Evolutionary conservation across 208 protist genomes (phyloP).

Genomic region (Angomonas deanei): DNA sequence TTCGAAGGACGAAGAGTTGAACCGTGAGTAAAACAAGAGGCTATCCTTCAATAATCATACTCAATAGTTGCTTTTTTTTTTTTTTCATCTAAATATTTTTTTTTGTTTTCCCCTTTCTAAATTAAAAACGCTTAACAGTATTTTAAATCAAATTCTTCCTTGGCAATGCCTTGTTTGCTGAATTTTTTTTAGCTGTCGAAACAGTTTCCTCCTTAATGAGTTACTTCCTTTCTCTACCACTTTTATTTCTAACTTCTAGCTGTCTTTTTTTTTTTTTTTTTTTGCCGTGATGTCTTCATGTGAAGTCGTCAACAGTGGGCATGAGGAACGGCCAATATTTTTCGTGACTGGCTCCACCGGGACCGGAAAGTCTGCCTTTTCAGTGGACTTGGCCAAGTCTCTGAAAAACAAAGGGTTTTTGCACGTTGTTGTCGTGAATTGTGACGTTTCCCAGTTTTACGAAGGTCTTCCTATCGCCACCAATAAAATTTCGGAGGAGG

Average conservation of each 20-base stretch:
- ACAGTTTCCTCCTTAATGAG: background rate
- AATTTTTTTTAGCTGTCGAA: too few species aligned
- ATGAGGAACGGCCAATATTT: constrained; percentile 28
- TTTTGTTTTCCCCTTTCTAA: constrained; percentile 7
- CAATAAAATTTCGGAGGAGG: constrained; percentile 68
- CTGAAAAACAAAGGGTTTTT: constrained; percentile 34
- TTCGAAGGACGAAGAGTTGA: background rate
- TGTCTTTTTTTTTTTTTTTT: background rate
- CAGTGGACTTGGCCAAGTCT: constrained; percentile 59
- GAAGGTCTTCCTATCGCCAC: constrained; percentile 76
- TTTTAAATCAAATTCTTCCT: background rate
- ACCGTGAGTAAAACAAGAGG: too few species aligned
- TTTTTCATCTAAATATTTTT: too few species aligned
- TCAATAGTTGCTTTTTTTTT: too few species aligned
- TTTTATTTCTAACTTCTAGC: too few species aligned
- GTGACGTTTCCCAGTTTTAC: constrained; percentile 90
- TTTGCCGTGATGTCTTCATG: too few species aligned
- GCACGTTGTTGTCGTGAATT: constrained; percentile 78
- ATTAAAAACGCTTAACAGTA: background rate
- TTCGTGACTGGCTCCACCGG: constrained; percentile 87
- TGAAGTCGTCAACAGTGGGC: too few species aligned
- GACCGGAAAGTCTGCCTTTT: constrained; percentile 72
- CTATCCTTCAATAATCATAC: too few species aligned
- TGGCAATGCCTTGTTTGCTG: too few species aligned
- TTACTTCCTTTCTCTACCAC: background rate